Conservation (phyloP, 1,284 basidiomycete species). For the Cryptococcus floricola region DNA sequence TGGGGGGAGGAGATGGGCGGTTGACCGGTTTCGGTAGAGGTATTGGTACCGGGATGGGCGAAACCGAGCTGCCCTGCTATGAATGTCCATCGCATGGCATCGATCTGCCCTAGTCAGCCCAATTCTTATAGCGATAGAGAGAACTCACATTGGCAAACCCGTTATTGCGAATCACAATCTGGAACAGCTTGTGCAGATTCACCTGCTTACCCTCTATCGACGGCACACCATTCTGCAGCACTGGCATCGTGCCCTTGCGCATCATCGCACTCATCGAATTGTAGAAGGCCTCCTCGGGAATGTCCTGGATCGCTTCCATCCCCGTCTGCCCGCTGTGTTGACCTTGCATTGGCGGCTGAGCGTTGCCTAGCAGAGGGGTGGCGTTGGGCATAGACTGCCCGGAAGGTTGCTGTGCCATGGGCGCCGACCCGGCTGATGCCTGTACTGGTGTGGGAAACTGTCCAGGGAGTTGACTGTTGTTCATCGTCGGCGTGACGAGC, state of each 20-base stretch:
- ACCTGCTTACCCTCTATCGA: constrained; percentile 24
- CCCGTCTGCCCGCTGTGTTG: constrained; percentile 11
- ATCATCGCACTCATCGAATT: constrained; percentile 6
- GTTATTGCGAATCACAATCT: constrained; percentile 32
- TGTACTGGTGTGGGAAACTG: constrained; percentile 9
- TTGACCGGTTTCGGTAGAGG: constrained; percentile 12
- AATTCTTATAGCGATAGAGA: neutral
- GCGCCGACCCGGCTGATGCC: constrained; percentile 3
- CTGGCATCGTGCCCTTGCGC: constrained; percentile 1
- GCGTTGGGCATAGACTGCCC: neutral
- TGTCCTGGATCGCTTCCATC: constrained; percentile 16
- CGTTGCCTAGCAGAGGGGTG: neutral
- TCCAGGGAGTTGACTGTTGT: constrained; percentile 5
- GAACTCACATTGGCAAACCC: constrained; percentile 31
- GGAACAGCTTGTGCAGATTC: constrained; percentile 31
- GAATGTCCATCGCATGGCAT: constrained; percentile 21
- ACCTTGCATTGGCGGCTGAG: neutral
- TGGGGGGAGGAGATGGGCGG: constrained; percentile 20
- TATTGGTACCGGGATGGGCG: constrained; percentile 8
- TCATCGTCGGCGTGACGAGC: constrained; percentile 15
- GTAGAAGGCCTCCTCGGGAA: constrained; percentile 16
- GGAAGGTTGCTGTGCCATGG: neutral
- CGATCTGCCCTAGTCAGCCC: constrained; percentile 9
- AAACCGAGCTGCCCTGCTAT: constrained; percentile 36
- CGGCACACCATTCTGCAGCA: constrained; percentile 7